phyloP scores from a whole-genome alignment of 306 rosid genomes.

The Ormosia semicastrata region DNA sequence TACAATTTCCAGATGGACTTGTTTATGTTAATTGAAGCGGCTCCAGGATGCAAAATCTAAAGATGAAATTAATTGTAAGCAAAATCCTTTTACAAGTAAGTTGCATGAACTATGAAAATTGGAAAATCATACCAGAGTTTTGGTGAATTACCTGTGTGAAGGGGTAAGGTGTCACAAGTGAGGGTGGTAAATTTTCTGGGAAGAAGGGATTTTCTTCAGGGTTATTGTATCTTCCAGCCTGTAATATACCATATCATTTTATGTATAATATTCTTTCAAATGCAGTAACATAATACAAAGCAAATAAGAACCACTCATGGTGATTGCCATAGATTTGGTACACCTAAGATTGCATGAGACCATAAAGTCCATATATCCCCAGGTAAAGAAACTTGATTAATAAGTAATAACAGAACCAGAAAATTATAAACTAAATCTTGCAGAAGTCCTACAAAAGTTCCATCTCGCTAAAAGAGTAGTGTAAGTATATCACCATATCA shows the following conservation, averaged over 20 bases:
- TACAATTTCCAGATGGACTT: conserved; percentile 69
- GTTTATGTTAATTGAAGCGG: conserved; percentile 69
- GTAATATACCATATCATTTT: conserved; percentile 26
- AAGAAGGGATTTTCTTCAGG: conserved; percentile 86
- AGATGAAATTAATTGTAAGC: conserved; percentile 7
- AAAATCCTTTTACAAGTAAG: not conserved
- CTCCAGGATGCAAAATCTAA: conserved; percentile 70
- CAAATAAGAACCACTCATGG: not conserved
- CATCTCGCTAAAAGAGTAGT: not conserved
- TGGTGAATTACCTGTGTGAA: conserved; percentile 50
- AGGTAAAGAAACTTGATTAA: not conserved
- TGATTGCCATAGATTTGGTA: not conserved
- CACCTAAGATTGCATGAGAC: not conserved
- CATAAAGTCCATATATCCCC: not conserved
- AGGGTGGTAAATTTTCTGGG: conserved; percentile 50
- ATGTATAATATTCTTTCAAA: not conserved
- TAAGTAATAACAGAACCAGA: not conserved
- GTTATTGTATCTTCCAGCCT: conserved; percentile 80
- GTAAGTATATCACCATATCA: not conserved
- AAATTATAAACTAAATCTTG: conserved; percentile 1
- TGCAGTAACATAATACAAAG: not conserved
- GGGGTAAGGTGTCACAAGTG: conserved; percentile 55
- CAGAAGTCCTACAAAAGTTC: not conserved
- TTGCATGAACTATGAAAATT: not conserved
- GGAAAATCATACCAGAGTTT: not conserved